A percentile compares a stretch with the other conserved stretches of the same genome.
phyloP scores from a whole-genome alignment of 495 filamentous ascomycete genomes.

The Friedmanniomyces simplex region DNA sequence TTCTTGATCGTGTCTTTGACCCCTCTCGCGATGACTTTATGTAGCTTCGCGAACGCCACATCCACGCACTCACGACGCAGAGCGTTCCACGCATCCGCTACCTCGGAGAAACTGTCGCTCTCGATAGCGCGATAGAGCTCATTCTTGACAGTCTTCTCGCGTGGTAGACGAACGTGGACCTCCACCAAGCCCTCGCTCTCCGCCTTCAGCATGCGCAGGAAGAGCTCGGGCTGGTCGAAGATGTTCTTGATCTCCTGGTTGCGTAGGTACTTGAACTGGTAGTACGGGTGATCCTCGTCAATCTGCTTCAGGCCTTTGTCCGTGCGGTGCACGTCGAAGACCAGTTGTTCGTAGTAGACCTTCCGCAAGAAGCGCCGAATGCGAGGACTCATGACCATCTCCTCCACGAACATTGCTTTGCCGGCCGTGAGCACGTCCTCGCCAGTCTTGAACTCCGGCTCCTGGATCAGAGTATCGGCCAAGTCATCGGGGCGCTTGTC shows the following conservation, averaged over 20 bases:
- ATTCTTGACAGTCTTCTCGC: slow-evolving; percentile 59
- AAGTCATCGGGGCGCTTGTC: slow-evolving; percentile 65
- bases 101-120: slow-evolving; percentile 87
- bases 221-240: slow-evolving; percentile 74
- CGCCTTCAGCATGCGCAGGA: slow-evolving; percentile 89
- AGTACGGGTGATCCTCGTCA: slow-evolving; percentile 90
- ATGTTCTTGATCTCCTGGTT: slow-evolving; percentile 68
- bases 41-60: slow-evolving; percentile 68
- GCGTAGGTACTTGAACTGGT: slow-evolving; percentile 93
- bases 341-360: slow-evolving; percentile 68
- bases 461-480: slow-evolving; percentile 48
- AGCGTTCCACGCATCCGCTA: slow-evolving; percentile 90
- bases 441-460: slow-evolving; percentile 64
- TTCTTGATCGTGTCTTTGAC: slow-evolving; percentile 88
- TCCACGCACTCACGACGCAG: slow-evolving; percentile 76
- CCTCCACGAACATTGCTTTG: slow-evolving; percentile 81
- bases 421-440: slow-evolving; percentile 66
- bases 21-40: slow-evolving; percentile 70
- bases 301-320: slow-evolving; percentile 92
- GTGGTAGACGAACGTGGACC: slow-evolving; percentile 64
- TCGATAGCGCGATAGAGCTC: slow-evolving; percentile 71
- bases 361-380: slow-evolving; percentile 80
- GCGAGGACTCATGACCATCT: slow-evolving; percentile 75
- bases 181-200: slow-evolving; percentile 88
- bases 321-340: slow-evolving; percentile 77